Base-by-base conservation (phyloP, 495 filamentous ascomycete genomes). In the Penicillium egyptiacum region DNA sequence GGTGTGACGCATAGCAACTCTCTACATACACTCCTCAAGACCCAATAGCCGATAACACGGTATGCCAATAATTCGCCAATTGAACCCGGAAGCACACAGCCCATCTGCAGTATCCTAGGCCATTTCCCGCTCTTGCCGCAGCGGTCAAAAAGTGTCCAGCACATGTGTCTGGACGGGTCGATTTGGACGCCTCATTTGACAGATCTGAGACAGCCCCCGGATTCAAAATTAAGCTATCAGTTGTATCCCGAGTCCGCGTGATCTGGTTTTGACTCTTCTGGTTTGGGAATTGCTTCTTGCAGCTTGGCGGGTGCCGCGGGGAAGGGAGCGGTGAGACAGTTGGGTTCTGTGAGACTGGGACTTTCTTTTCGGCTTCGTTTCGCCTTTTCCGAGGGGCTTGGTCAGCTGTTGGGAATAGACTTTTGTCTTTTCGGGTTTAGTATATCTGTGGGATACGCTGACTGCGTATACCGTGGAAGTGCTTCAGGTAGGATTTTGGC, bases 71-170 rank as follows among this genome's bases (percentile, higher is more conserved):
- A 12, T 14, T 43, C 41, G 19, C 41, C 28, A 49, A 48, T 48
- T 48, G 25, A 31, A 31, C 31, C 20, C 14, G 19, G 48, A 25
- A 37, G 3, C 48, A 35, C 17, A 22, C 19, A 39, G 19, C 48
- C 48, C 23, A 31, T 30, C 22, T 43, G 50, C 49, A 52, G 30
- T n/a, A 20, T 42, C 17, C 11, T 26, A 14, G 33, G 4, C 7
- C 11, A 41, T 30, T 39, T 37, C 48, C 52, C 51, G 43, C 51
- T 35, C 51, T 41, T 16, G 14, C 14, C 46, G 48, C 51, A 35
- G 52, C 52, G 52, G 52, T 55, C 52, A 55, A 55, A 28, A 37
- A 37, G 16, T 41, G 35, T 55, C 52, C 52, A 54, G 41, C 52
- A 45, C 41, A 46, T 22, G 12, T 53, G 50, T 37, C 41, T 55